Percentiles rank a stretch among this genome's conserved stretches.
phyloP scores from a whole-genome alignment of 768 basidiomycete species.

The Paxillus ammoniavirescens region DNA sequence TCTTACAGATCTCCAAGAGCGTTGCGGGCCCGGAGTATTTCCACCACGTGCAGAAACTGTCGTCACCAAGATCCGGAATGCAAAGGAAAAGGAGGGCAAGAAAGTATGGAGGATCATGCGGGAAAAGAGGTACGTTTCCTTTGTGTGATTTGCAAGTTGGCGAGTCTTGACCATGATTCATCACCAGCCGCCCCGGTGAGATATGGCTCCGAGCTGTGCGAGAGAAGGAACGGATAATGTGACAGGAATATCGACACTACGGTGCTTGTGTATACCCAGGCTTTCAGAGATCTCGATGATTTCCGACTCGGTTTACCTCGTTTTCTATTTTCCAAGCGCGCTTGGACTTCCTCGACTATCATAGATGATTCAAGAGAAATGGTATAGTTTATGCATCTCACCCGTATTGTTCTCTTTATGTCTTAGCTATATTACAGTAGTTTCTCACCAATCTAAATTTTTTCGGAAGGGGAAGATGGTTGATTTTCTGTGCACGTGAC shows the following conservation, averaged over 20 bases:
- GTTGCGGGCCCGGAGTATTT: conserved; percentile 68
- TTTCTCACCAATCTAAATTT: conserved; percentile 1
- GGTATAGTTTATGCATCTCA: neutral
- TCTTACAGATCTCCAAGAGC: conserved; percentile 69
- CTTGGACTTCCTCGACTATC: neutral
- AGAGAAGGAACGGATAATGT: conserved; percentile 62
- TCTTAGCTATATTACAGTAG: neutral
- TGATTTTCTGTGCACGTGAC: conserved; percentile 30
- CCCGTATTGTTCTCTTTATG: neutral
- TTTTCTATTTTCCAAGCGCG: neutral
- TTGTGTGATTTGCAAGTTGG: conserved; percentile 27
- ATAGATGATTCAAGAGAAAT: neutral
- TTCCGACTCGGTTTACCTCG: conserved; percentile 3
- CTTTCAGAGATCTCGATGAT: neutral
- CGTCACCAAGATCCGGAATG: conserved; percentile 33
- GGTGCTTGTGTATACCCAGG: no score
- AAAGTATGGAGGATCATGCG: conserved; percentile 71
- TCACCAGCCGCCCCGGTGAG: conserved; percentile 24
- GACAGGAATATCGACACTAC: conserved; percentile 10
- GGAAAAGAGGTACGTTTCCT: conserved; percentile 63
- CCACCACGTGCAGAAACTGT: conserved; percentile 52
- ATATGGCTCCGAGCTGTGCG: conserved; percentile 48
- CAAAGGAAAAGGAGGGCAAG: conserved; percentile 43
- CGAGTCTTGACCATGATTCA: conserved; percentile 60
- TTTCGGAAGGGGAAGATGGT: conserved; percentile 7